Evolutionary conservation across 768 basidiomycete species (phyloP).

Genomic region (Rhizopogon rudus): DNA sequence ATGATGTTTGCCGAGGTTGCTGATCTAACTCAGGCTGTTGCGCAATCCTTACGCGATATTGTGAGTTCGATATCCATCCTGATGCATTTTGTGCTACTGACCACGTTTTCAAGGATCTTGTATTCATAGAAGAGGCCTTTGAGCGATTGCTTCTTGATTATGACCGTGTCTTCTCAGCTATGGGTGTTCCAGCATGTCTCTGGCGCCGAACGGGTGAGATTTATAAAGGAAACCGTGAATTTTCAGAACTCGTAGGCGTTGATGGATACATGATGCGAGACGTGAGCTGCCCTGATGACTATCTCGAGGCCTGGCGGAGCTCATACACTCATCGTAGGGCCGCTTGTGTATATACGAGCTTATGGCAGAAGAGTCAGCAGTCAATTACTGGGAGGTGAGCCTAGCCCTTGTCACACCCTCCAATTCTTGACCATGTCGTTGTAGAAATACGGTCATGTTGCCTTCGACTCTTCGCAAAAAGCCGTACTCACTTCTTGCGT

Average conservation of each 20-base stretch:
- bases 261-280: constrained; percentile 88
- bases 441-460: constrained; percentile 93
- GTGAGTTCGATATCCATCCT: constrained; percentile 31
- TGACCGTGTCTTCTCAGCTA: constrained; percentile 89
- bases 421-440: neutral
- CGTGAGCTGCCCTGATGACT: constrained; percentile 33
- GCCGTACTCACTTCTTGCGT: constrained; percentile 92
- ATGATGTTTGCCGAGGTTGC: neutral
- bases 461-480: constrained; percentile 88
- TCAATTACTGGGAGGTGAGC: constrained; percentile 94
- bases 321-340: constrained; percentile 42
- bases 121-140: constrained; percentile 97
- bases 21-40: constrained; percentile 51
- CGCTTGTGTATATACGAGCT: constrained; percentile 95
- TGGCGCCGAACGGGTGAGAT: constrained; percentile 98
- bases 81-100: neutral
- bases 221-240: constrained; percentile 96
- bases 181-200: constrained; percentile 95
- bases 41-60: constrained; percentile 80
- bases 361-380: constrained; percentile 96
- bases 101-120: constrained; percentile 59
- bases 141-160: constrained; percentile 94
- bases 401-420: neutral
- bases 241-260: constrained; percentile 85
- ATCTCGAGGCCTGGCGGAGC: constrained; percentile 4